Conservation (phyloP, 73 alveolate genomes). For the Paramecium caudatum region DNA sequence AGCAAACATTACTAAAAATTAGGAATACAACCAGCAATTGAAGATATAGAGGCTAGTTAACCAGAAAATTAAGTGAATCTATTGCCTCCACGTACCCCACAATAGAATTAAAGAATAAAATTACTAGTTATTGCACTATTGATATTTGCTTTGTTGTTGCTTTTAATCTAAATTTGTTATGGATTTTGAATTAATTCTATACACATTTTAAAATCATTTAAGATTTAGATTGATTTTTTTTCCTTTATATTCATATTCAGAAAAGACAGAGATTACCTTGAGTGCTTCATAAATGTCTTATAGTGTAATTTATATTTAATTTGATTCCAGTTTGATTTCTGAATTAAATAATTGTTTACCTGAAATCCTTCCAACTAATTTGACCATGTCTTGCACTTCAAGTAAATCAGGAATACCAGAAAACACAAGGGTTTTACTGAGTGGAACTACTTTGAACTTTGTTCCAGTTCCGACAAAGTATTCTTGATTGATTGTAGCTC, state of each 20-base stretch:
- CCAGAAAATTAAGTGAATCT: too few relatives aligned
- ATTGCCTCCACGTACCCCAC: too few relatives aligned
- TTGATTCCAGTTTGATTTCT: slow-evolving; percentile 15
- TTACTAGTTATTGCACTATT: too few relatives aligned
- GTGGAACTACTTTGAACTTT: slow-evolving; percentile 6
- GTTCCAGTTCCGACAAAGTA: background rate
- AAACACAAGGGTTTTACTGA: background rate
- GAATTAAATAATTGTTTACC: background rate
- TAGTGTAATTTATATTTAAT: background rate
- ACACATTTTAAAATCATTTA: slow-evolving; percentile 41
- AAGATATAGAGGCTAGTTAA: too few relatives aligned
- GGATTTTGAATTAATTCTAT: too few relatives aligned
- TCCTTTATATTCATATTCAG: slow-evolving; percentile 49
- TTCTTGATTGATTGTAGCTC: slow-evolving; percentile 27
- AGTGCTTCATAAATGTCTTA: slow-evolving; percentile 36
- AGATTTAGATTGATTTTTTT: slow-evolving; percentile 35
- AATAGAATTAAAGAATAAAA: too few relatives aligned
- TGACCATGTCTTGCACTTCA: slow-evolving; percentile 44
- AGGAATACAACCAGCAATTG: too few relatives aligned
- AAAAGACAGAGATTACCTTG: slow-evolving; percentile 28
- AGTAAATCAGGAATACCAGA: slow-evolving; percentile 6
- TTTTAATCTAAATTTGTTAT: too few relatives aligned
- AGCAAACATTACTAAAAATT: slow-evolving; percentile 72
- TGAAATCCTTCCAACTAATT: slow-evolving; percentile 47
- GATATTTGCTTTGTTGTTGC: too few relatives aligned